Base-by-base conservation (phyloP, 306 rosid genomes). In the Cicer judaicum region DNA sequence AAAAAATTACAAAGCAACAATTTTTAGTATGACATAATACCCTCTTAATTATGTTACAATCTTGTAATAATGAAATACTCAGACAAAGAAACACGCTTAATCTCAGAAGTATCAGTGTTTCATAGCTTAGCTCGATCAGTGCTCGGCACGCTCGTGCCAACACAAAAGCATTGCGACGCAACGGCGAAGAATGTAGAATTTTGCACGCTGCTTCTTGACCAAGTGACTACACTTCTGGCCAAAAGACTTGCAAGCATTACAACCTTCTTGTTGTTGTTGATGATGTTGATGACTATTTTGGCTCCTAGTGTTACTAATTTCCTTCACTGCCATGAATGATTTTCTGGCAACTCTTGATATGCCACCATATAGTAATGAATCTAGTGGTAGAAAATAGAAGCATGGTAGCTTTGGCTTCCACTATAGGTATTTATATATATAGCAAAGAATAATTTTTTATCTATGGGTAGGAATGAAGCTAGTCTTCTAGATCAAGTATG, bases 111-210 rank as follows among this genome's bases (percentile, higher is more conserved):
- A 29, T 29, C 36, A 4, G 36, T 29, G 36, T 3, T 29, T 3
- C 36, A 29, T 29, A 29, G 36, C 36, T 29, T 3, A 29, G 0
- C 36, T 29, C 36, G 5, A 29, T 29, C 70, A 83, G 59, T 80
- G 78, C 8, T 91, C 92, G 0, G 68, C 80, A 8, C 92, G 91
- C 46, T 91, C 97, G 34, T 83, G 97, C 88, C 86, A 88, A 57
- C 97, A 91, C 68, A 91, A 77, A 8, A 91, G 97, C 95, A 91
- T 86, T 11, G 92, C 92, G 15, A 91, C 66, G 73, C 97, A 91
- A 7, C 97, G 97, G 15, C 97, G 88, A 79, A 91, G 88, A 77
- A 91, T 91, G 89, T 91, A 91, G 90, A 89, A 89, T 66, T 89
- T 91, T 0, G 97, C 90, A 36, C 97, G 54, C 77, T 91, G 97